phyloP scores from a whole-genome alignment of 352 stramenopile species.

The Phytophthora pisi region DNA sequence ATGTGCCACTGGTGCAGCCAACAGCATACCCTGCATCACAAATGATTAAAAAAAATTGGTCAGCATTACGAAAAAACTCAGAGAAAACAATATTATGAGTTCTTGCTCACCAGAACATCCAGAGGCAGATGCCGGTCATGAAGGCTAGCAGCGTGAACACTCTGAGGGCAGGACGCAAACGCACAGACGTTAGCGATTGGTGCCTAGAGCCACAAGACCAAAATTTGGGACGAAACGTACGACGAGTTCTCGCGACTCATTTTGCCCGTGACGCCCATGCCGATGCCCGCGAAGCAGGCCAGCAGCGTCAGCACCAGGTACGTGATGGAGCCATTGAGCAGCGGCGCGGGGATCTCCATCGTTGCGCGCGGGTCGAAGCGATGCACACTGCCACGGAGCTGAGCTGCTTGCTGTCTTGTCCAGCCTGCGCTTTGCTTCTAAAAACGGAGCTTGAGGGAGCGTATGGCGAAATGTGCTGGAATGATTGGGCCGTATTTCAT shows the following conservation, averaged over 20 bases:
- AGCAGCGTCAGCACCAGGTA: constrained; percentile 89
- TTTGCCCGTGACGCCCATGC: constrained; percentile 82
- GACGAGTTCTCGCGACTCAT: constrained; percentile 85
- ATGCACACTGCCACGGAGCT: constrained; percentile 16
- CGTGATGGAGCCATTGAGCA: constrained; percentile 84
- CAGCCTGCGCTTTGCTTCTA: constrained; percentile 12
- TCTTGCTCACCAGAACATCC: constrained; percentile 83
- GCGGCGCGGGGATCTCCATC: constrained; percentile 80
- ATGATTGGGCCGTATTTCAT: background rate
- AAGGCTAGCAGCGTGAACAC: constrained; percentile 84
- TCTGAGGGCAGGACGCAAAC: constrained; percentile 34
- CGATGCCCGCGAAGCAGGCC: constrained; percentile 76
- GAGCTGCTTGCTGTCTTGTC: constrained; percentile 22
- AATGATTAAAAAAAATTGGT: constrained; percentile 34
- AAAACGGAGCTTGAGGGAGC: constrained; percentile 29
- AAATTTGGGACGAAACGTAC: constrained; percentile 48
- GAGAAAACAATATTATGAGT: background rate
- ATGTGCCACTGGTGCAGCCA: constrained; percentile 92
- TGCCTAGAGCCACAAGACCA: background rate
- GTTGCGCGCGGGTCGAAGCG: constrained; percentile 32
- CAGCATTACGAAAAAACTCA: background rate
- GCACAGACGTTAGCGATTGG: constrained; percentile 8
- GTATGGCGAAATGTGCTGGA: constrained; percentile 3
- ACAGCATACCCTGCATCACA: constrained; percentile 73
- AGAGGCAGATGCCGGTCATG: constrained; percentile 86